Conservation (phyloP, 805 yeast species). For the Yarrowia yakushimensis region DNA sequence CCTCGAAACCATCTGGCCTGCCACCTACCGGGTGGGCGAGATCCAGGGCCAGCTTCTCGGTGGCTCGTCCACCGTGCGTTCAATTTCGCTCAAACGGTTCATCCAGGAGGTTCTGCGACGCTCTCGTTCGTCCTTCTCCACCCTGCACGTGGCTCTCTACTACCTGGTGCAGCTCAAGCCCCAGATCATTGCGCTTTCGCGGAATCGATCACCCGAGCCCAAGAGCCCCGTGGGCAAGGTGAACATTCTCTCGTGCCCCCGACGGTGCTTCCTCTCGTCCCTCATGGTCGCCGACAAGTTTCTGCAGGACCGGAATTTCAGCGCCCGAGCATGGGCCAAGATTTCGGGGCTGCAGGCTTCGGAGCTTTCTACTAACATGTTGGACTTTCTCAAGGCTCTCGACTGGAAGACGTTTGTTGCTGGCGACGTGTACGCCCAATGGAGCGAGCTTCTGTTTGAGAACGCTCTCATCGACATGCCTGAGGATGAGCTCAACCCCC, state of each 20-base stretch:
- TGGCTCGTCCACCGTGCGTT: constrained; percentile 27
- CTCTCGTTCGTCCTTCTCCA: constrained; percentile 57
- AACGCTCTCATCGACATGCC: constrained; percentile 23
- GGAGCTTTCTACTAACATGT: constrained; percentile 54
- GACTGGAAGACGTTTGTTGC: constrained; percentile 58
- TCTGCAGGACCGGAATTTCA: constrained; percentile 66
- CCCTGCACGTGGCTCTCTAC: constrained; percentile 63
- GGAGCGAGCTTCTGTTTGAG: constrained; percentile 37
- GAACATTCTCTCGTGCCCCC: constrained; percentile 46
- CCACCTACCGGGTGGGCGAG: constrained; percentile 26
- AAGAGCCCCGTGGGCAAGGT: neutral
- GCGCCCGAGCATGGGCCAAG: constrained; percentile 68
- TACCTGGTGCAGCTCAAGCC: constrained; percentile 53
- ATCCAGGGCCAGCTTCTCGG: constrained; percentile 26
- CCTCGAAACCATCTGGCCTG: constrained; percentile 37
- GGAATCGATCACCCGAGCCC: neutral
- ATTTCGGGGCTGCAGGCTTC: constrained; percentile 59
- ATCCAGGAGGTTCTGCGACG: constrained; percentile 42
- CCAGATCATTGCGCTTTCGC: constrained; percentile 21
- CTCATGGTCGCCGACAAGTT: constrained; percentile 71
- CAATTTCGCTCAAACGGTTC: constrained; percentile 39
- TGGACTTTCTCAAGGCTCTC: constrained; percentile 49
- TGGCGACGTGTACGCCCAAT: constrained; percentile 45
- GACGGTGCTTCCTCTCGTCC: constrained; percentile 63
- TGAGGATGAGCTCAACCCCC: neutral